Conservation (phyloP, 2,329 filamentous ascomycete genomes). For the Lizonia empirigonia region DNA sequence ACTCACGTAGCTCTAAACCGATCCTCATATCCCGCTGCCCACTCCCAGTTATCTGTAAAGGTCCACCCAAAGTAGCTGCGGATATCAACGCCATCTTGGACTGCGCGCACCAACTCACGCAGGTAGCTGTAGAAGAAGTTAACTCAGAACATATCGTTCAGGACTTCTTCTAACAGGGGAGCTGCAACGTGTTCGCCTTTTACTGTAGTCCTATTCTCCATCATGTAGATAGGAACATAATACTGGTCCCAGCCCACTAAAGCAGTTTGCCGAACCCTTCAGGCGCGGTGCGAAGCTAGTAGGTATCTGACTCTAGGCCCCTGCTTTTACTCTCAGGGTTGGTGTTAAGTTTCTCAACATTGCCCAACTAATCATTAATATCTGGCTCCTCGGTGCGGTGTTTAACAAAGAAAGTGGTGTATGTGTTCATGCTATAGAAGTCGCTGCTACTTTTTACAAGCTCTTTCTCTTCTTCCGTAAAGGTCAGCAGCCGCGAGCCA, state of each 20-base stretch:
- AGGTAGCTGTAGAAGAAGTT: slow-evolving; percentile 51
- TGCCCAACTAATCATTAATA: slow-evolving; percentile 51
- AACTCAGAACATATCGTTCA: slow-evolving; percentile 49
- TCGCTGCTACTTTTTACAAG: slow-evolving; percentile 35
- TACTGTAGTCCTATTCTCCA: slow-evolving; percentile 50
- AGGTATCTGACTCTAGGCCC: slow-evolving; percentile 48
- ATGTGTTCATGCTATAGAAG: slow-evolving; percentile 54
- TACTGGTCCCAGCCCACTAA: slow-evolving; percentile 51
- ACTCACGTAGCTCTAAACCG: slow-evolving; percentile 52
- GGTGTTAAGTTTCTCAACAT: slow-evolving; percentile 40
- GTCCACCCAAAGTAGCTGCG: slow-evolving; percentile 53
- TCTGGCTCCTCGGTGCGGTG: slow-evolving; percentile 46
- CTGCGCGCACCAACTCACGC: slow-evolving; percentile 48
- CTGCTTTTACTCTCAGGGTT: slow-evolving; percentile 45
- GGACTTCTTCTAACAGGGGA: slow-evolving; percentile 41
- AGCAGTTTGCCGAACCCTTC: slow-evolving; percentile 45
- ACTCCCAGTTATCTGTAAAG: slow-evolving; percentile 53
- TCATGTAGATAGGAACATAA: slow-evolving; percentile 51
- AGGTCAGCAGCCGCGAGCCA: slow-evolving; percentile 46
- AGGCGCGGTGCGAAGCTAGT: slow-evolving; percentile 50
- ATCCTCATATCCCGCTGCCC: slow-evolving; percentile 51
- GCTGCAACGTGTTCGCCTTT: slow-evolving; percentile 40
- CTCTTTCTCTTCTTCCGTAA: slow-evolving; percentile 50
- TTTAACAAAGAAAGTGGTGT: slow-evolving; percentile 49
- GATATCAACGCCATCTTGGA: slow-evolving; percentile 46